These are phyloP conservation scores for Aspergillus transmontanensis DNA, from an alignment of 2,329 filamentous ascomycete species.

Conservation along the genomic window DNA sequence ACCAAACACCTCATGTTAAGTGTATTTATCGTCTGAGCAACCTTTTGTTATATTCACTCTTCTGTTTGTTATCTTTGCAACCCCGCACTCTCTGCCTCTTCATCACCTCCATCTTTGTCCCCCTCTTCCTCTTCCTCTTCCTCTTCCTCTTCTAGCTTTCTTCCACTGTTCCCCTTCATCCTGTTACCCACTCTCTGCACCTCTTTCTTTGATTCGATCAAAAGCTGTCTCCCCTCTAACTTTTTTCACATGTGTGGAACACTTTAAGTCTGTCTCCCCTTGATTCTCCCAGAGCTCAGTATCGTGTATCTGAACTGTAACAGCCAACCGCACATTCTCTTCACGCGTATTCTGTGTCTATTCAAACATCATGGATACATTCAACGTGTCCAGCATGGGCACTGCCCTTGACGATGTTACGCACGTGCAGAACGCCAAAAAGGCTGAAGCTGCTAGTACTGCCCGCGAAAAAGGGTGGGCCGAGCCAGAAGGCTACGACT, in stretches of 20 bases:
- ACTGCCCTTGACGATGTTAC: conserved; percentile 25
- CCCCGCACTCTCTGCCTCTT: not conserved
- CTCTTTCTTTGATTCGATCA: not conserved
- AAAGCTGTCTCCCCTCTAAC: not conserved
- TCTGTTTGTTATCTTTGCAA: not conserved
- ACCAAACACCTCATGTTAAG: not conserved
- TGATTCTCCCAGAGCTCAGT: not conserved
- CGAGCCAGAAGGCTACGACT: conserved; percentile 40
- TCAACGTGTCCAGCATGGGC: conserved; percentile 24
- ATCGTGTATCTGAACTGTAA: not conserved
- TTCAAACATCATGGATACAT: conserved; percentile 21
- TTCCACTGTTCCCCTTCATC: not conserved
- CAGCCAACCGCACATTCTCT: not conserved
- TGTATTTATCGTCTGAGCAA: not conserved
- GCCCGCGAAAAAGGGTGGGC: conserved; percentile 44
- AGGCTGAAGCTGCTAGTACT: conserved; percentile 30
- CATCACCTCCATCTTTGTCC: not conserved
- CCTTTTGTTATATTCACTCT: not conserved
- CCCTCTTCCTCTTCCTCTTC: not conserved
- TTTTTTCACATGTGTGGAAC: not conserved
- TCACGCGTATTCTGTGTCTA: not conserved
- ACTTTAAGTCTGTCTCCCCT: not conserved
- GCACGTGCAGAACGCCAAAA: conserved; percentile 22
- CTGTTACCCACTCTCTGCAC: not conserved
- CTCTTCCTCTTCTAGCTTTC: not conserved